A percentile compares a stretch with the other conserved stretches of the same genome.
Evolutionary conservation across 441 rosid genomes (phyloP).

Genomic region (Breynia disticha): DNA sequence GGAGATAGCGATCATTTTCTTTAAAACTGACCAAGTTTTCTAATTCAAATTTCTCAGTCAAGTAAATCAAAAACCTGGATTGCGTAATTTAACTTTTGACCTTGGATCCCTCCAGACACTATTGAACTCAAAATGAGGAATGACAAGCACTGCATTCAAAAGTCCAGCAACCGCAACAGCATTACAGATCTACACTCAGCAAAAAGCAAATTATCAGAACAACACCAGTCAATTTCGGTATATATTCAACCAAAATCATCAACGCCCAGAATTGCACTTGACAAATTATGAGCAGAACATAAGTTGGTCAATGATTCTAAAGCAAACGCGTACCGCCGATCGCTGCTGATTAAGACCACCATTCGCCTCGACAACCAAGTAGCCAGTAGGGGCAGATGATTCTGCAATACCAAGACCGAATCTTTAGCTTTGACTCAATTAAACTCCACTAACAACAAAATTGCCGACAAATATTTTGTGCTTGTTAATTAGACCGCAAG

Average conservation of each 20-base stretch:
- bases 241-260: not conserved
- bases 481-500: no score
- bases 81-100: constrained; percentile 20
- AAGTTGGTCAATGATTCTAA: not conserved
- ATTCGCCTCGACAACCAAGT: constrained; percentile 85
- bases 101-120: constrained; percentile 98
- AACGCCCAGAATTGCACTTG: no score
- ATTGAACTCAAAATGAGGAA: constrained; percentile 84
- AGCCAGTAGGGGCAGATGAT: constrained; percentile 70
- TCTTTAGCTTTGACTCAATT: no score
- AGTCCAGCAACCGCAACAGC: constrained; percentile 94
- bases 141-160: constrained; percentile 85
- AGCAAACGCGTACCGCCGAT: constrained; percentile 58
- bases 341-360: constrained; percentile 99
- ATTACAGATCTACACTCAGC: constrained; percentile 68
- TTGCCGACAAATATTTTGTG: no score
- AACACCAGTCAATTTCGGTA: not conserved
- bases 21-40: not conserved
- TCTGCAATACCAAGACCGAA: constrained; percentile 31
- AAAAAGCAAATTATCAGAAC: constrained; percentile 11
- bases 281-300: not conserved
- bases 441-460: no score
- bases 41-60: not conserved
- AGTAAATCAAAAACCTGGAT: constrained; percentile 50
- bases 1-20: no score